A percentile compares a stretch with the other conserved stretches of the same genome.
Evolutionary conservation across 2,329 filamentous ascomycete genomes (phyloP).

Genomic region (Sporothrix pallida): DNA sequence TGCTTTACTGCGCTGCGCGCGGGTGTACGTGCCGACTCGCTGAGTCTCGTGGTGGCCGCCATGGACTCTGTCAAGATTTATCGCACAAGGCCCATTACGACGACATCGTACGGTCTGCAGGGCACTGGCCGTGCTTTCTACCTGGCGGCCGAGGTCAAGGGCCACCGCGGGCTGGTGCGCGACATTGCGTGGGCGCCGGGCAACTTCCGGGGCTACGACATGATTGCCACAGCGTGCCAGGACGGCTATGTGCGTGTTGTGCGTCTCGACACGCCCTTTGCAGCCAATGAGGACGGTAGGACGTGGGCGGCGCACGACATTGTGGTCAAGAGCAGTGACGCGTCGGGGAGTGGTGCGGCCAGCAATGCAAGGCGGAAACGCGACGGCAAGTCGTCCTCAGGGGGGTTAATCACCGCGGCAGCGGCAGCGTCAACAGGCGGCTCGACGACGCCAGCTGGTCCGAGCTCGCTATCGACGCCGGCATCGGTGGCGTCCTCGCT

Average conservation of each 20-base stretch:
- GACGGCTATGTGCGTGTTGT: constrained; percentile 92
- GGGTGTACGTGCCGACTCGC: constrained; percentile 77
- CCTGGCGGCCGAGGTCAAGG: constrained; percentile 75
- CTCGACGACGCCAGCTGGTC: constrained; percentile 17
- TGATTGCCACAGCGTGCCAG: constrained; percentile 89
- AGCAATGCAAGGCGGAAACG: constrained; percentile 22
- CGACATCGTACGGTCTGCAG: constrained; percentile 57
- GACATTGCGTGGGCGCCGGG: constrained; percentile 93
- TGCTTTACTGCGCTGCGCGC: constrained; percentile 78
- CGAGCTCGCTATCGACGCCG: constrained; percentile 27
- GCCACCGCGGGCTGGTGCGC: constrained; percentile 77
- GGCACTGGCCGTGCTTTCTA: constrained; percentile 79
- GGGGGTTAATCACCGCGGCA: constrained; percentile 26
- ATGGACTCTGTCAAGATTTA: constrained; percentile 86
- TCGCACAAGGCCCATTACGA: constrained; percentile 68
- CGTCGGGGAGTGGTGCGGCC: constrained; percentile 49
- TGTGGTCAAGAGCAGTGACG: constrained; percentile 50
- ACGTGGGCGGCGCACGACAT: constrained; percentile 58
- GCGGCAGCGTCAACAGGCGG: constrained; percentile 21
- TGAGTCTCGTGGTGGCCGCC: constrained; percentile 83
- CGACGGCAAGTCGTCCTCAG: constrained; percentile 10
- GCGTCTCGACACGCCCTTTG: constrained; percentile 68
- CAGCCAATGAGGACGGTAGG: constrained; percentile 53
- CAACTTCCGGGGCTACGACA: constrained; percentile 86
- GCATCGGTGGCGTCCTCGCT: constrained; percentile 33